Evolutionary conservation across 1,284 basidiomycete species (phyloP), one percentile per base, ranked within the genome.

Genomic region (Singerocomus inundabilis): DNA sequence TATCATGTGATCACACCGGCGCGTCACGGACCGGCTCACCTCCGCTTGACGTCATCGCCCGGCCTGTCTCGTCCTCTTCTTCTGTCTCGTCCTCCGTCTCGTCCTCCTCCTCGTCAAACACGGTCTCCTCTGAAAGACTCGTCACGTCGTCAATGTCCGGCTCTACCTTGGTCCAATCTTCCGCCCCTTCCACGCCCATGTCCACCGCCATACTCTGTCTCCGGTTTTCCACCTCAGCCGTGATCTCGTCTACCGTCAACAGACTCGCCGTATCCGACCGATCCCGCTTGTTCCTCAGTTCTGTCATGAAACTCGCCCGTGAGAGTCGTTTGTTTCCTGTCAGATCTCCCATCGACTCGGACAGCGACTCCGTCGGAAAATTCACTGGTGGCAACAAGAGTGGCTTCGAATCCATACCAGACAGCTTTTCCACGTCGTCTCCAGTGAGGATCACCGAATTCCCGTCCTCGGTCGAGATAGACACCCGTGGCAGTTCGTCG

Each of bases 221-320:
- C 15, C 94, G 77, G 61, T 86, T 92, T 72, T 98, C 96, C 1
- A 99, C 91, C 62, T 96, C 91, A 6, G 93, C 94, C 0, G 96
- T 98, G 60, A 99, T 97, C 70, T 99, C 93, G 63, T 99, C 96
- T 13, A 99, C 91, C 0, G 96, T 99, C 64, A 99, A 79, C 58
- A 99, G 71, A 63, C 91, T 95, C 5, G 91, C 92, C 1, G 89
- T 89, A 62, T 98, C 95, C 2, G 89, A 90, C 40, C 81, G 77
- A 63, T 96, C 93, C 13, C 86, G 82, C 67, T 84, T 88, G 63
- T 82, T 87, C 47, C 88, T 76, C 41, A 93, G 66, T 63, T 91
- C 87, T 0, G 78, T 88, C 75, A 82, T 87, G 70, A 79, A 90
- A 61, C 88, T 91, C 37, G 77, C 64, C 48, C 69, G 60, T 51